phyloP scores from a whole-genome alignment of 2,329 filamentous ascomycete genomes.

The Diaporthe sp. region DNA sequence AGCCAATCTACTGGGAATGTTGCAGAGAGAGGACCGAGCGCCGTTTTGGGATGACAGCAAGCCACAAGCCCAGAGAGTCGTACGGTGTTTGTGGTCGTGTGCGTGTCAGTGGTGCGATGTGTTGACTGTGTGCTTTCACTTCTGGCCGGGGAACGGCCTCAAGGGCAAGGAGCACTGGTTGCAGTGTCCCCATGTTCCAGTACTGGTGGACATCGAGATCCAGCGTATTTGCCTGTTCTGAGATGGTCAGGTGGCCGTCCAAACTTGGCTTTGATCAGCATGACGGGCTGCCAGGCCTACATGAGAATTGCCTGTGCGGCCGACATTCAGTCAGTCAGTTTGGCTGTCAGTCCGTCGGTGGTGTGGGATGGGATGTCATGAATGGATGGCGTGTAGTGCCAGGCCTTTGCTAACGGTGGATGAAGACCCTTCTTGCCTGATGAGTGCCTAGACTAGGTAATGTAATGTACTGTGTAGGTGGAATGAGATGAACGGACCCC shows the following conservation, averaged over 20 bases:
- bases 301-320: not conserved
- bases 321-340: slow-evolving; percentile 2
- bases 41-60: not conserved
- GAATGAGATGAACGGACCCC: not conserved
- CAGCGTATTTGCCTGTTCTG: slow-evolving; percentile 6
- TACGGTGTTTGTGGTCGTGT: slow-evolving; percentile 23
- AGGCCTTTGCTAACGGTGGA: not conserved
- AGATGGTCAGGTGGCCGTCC: slow-evolving; percentile 33
- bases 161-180: slow-evolving; percentile 1
- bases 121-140: not conserved
- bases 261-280: slow-evolving; percentile 34
- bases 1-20: not conserved
- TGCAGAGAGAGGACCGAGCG: not conserved
- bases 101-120: slow-evolving; percentile 35
- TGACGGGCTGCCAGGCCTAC: slow-evolving; percentile 32
- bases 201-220: slow-evolving; percentile 37
- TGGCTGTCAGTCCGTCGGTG: not conserved
- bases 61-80: slow-evolving; percentile 5
- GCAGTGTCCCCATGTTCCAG: not conserved
- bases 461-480: not conserved
- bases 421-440: not conserved
- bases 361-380: not conserved
- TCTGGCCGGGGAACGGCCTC: not conserved
- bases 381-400: not conserved
- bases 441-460: not conserved